Evolutionary conservation across 2,329 filamentous ascomycete species (phyloP).

Genomic region (Penicillium crustosum): DNA sequence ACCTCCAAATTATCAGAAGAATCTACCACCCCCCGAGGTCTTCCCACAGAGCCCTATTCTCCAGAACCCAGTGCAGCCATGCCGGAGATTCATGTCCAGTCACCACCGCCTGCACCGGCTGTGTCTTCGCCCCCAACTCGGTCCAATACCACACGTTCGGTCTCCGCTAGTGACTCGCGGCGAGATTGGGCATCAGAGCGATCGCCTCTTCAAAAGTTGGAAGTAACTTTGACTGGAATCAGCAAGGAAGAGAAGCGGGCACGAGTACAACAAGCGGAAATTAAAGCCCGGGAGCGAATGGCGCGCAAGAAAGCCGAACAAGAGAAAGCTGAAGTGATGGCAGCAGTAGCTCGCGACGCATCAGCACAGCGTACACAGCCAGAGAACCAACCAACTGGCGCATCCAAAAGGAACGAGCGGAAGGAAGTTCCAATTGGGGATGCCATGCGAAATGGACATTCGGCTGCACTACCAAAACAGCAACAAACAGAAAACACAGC

Average conservation of each 20-base stretch:
- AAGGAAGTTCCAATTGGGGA: constrained; percentile 2
- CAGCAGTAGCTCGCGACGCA: constrained; percentile 2
- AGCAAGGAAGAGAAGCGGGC: constrained; percentile 95
- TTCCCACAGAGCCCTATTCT: constrained; percentile 13
- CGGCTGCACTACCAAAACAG: constrained; percentile 6
- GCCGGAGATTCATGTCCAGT: constrained; percentile 21
- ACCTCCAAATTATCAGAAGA: constrained; percentile 11
- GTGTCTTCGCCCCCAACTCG: constrained; percentile 27
- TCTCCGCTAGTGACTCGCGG: constrained; percentile 32
- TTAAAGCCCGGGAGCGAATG: constrained; percentile 62
- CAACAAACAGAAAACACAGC: constrained; percentile 14
- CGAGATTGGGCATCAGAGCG: constrained; percentile 70
- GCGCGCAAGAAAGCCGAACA: constrained; percentile 31
- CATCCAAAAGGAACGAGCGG: constrained; percentile 3
- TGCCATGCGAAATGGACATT: not conserved
- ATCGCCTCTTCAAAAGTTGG: constrained; percentile 89
- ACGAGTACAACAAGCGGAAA: constrained; percentile 77
- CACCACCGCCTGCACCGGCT: not conserved
- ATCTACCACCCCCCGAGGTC: constrained; percentile 21
- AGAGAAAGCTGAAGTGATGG: constrained; percentile 17
- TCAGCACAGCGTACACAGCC: constrained; percentile 9
- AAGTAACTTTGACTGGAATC: constrained; percentile 85
- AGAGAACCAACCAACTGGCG: constrained; percentile 8
- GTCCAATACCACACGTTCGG: constrained; percentile 34
- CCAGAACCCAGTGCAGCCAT: not conserved